These are phyloP conservation scores for Metschnikowia reukaufii DNA, from an alignment of 805 yeast genomes.

Conservation along the genomic window DNA sequence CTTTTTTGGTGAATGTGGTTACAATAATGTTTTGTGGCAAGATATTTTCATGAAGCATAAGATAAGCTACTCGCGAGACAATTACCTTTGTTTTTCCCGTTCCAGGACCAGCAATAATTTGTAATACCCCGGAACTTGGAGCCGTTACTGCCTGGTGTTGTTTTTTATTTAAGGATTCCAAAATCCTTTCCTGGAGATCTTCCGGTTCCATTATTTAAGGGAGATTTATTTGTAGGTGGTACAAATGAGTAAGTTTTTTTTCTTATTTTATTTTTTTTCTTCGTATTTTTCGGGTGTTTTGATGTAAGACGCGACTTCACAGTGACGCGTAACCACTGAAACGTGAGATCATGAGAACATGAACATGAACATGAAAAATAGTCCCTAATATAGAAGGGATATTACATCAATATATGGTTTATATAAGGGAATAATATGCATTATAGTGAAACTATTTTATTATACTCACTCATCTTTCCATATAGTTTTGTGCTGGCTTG, in stretches of 20 bases:
- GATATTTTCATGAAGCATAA: slow-evolving; percentile 51
- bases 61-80: slow-evolving; percentile 72
- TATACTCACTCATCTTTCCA: no score
- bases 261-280: not conserved
- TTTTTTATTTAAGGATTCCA: slow-evolving; percentile 34
- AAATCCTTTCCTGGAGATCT: slow-evolving; percentile 7
- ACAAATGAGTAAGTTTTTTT: not conserved
- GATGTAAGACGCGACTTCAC: no score
- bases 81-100: slow-evolving; percentile 82
- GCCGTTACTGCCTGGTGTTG: slow-evolving; percentile 46
- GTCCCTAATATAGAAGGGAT: no score
- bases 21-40: slow-evolving; percentile 69
- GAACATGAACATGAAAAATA: no score
- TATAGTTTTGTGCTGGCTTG: no score
- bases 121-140: slow-evolving; percentile 36
- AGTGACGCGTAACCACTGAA: no score
- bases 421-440: no score
- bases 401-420: no score
- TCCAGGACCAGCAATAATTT: slow-evolving; percentile 62
- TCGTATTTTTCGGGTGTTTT: not conserved
- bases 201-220: not conserved
- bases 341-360: no score
- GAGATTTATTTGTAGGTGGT: no score
- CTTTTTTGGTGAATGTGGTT: slow-evolving; percentile 91
- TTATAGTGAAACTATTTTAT: no score